phyloP scores from a whole-genome alignment of 2,329 filamentous ascomycete species.

The Bipolaris victoriae region DNA sequence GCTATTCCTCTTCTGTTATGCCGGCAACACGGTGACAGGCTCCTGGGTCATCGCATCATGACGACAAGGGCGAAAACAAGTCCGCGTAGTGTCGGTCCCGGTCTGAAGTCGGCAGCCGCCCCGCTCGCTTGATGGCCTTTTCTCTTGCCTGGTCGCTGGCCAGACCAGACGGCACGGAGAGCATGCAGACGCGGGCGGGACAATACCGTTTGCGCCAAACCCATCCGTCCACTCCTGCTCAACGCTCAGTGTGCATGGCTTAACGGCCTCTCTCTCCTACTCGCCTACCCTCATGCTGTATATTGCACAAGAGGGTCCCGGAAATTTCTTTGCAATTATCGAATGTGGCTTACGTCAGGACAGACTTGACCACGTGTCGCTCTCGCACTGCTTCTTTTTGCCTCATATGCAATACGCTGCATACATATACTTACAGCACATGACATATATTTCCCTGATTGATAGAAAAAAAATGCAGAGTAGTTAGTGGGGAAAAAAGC shows the following conservation, averaged over 20 bases:
- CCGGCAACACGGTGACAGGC: constrained; percentile 31
- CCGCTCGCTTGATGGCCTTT: constrained; percentile 20
- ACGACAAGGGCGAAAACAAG: constrained; percentile 31
- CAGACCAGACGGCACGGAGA: constrained; percentile 31
- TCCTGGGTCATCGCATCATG: constrained; percentile 44
- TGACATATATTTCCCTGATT: constrained; percentile 9
- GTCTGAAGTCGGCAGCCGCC: constrained; percentile 29
- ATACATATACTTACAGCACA: not conserved
- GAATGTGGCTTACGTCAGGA: too few species aligned
- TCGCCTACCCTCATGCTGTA: too few species aligned
- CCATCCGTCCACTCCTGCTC: constrained; percentile 11
- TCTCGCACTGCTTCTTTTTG: not conserved
- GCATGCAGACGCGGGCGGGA: constrained; percentile 35
- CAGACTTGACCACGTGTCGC: constrained; percentile 8
- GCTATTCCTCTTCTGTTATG: constrained; percentile 23
- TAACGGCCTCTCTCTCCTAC: too few species aligned
- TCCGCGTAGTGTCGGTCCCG: constrained; percentile 22
- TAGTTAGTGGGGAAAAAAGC: not conserved
- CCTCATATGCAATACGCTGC: constrained; percentile 4
- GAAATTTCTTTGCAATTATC: too few species aligned
- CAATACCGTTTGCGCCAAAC: constrained; percentile 29
- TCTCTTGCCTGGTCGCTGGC: constrained; percentile 12
- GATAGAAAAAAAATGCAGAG: not conserved
- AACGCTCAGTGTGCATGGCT: constrained; percentile 36
- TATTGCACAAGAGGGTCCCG: too few species aligned